These are phyloP conservation scores for Beauveria sp. DNA, from an alignment of 2,329 filamentous ascomycete species.

Conservation along the genomic window DNA sequence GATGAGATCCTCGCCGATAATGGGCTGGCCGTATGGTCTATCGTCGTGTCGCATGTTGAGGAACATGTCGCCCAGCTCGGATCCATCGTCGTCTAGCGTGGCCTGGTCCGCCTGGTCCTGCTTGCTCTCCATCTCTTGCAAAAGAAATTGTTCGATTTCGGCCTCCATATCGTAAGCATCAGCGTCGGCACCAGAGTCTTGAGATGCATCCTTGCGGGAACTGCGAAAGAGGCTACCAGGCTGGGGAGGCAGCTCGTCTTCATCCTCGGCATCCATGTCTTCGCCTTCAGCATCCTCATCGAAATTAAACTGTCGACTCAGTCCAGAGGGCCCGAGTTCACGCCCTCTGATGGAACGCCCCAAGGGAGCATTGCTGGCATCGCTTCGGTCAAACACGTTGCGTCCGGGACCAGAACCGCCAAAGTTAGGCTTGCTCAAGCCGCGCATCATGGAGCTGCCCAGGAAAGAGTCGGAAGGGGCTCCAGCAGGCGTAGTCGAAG, in stretches of 20 bases:
- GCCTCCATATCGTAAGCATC: constrained; percentile 25
- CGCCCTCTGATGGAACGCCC: constrained; percentile 39
- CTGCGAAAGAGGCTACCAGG: constrained; percentile 26
- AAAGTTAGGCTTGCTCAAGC: constrained; percentile 30
- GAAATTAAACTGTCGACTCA: constrained; percentile 36
- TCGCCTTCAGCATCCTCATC: constrained; percentile 25
- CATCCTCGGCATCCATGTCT: constrained; percentile 26
- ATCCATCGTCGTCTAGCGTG: constrained; percentile 30
- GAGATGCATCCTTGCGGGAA: constrained; percentile 11
- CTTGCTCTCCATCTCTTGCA: constrained; percentile 23
- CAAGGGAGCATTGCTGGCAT: constrained; percentile 34
- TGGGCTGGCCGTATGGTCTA: constrained; percentile 28
- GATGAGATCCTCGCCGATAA: constrained; percentile 42
- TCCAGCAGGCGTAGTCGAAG: constrained; percentile 49
- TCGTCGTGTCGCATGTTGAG: constrained; percentile 40
- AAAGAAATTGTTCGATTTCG: constrained; percentile 30
- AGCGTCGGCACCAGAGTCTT: constrained; percentile 19
- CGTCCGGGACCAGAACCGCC: constrained; percentile 25
- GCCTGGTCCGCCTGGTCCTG: constrained; percentile 31
- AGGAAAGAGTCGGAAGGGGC: constrained; percentile 48
- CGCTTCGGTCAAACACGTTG: constrained; percentile 31
- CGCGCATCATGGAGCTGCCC: constrained; percentile 45
- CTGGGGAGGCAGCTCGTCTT: constrained; percentile 26
- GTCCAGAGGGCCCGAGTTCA: constrained; percentile 39
- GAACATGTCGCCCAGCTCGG: constrained; percentile 40